phyloP scores from a whole-genome alignment of 495 filamentous ascomycete genomes.

The Penicillium riverlandense region DNA sequence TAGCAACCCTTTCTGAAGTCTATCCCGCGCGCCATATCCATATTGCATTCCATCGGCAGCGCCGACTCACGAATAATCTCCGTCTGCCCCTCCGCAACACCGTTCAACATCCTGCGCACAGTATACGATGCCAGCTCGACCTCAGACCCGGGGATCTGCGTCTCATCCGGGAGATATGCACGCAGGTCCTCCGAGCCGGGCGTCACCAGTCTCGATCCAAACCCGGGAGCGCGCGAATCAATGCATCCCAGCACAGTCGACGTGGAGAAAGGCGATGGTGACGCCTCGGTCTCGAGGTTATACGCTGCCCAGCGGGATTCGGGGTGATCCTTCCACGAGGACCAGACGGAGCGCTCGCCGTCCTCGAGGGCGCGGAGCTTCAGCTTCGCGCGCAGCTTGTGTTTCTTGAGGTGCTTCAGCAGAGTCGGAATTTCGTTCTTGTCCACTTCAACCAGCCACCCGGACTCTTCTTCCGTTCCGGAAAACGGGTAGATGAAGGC shows the following conservation, averaged over 20 bases:
- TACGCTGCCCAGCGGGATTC: constrained; percentile 40
- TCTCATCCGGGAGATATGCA: constrained; percentile 27
- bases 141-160: constrained; percentile 25
- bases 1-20: constrained; percentile 97
- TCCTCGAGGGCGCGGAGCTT: constrained; percentile 54
- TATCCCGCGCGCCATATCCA: constrained; percentile 74
- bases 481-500: constrained; percentile 74
- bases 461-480: constrained; percentile 31
- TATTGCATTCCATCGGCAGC: constrained; percentile 74
- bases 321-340: constrained; percentile 51
- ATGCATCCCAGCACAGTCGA: constrained; percentile 35
- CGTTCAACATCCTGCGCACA: constrained; percentile 65
- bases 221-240: constrained; percentile 60
- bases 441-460: constrained; percentile 80
- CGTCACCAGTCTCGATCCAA: constrained; percentile 56
- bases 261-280: constrained; percentile 18
- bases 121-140: constrained; percentile 45
- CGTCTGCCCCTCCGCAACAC: constrained; percentile 74
- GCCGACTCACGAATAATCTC: constrained; percentile 66
- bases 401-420: constrained; percentile 65
- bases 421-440: constrained; percentile 52
- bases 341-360: constrained; percentile 59
- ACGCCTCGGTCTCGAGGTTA: constrained; percentile 28
- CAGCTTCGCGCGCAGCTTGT: constrained; percentile 78
- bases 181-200: constrained; percentile 34